Evolutionary conservation across 2,329 filamentous ascomycete genomes (phyloP).

Genomic region (Sporothrix luriei): DNA sequence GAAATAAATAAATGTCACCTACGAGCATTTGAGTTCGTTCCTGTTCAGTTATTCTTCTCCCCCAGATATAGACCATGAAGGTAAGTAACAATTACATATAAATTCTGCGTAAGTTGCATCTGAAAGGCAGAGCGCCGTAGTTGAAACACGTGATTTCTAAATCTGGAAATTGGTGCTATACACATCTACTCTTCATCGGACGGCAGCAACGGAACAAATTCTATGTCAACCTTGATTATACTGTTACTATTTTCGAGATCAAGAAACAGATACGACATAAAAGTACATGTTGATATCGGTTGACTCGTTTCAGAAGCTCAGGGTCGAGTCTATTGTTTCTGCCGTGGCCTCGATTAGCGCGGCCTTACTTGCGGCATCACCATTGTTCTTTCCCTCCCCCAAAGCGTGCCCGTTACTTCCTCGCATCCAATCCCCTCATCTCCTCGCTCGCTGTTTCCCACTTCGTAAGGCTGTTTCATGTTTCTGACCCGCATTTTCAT

Average conservation of each 20-base stretch:
- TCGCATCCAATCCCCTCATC: not conserved
- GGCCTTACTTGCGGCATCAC: not conserved
- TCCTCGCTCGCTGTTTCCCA: not conserved
- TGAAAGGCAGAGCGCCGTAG: not conserved
- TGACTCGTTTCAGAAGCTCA: conserved; percentile 4
- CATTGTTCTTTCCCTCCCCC: conserved; percentile 17
- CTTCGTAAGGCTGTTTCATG: conserved; percentile 21
- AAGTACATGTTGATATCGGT: not conserved
- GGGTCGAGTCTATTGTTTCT: not conserved
- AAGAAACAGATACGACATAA: not conserved
- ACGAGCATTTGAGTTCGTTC: too few relatives aligned
- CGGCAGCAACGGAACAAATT: not conserved
- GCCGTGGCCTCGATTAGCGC: conserved; percentile 6
- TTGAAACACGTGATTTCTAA: not conserved
- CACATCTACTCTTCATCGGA: not conserved
- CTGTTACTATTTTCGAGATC: conserved; percentile 18
- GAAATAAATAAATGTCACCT: too few relatives aligned
- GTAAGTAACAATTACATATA: too few relatives aligned
- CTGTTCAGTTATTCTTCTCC: too few relatives aligned
- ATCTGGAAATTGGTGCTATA: conserved; percentile 6
- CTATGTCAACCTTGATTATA: not conserved
- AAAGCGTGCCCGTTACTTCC: conserved; percentile 12
- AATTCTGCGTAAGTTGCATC: not conserved
- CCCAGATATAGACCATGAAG: too few relatives aligned
- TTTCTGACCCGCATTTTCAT: conserved; percentile 11